Base-by-base conservation (phyloP, 768 basidiomycete genomes). In the Nidularia pulvinata region DNA sequence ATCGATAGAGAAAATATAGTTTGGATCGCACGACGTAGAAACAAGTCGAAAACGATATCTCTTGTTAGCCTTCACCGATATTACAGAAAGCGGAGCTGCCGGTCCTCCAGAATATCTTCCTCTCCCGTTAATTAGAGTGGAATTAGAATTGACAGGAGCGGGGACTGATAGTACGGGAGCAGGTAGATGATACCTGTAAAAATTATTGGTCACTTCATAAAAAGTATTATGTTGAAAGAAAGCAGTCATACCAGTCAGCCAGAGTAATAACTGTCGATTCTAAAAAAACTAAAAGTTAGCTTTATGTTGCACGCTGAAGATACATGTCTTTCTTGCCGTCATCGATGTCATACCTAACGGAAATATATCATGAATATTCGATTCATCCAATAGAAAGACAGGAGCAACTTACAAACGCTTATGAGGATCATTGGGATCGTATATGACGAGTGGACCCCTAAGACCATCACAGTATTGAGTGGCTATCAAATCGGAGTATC, bases 381-480 rank as follows among this genome's bases (percentile, higher is more conserved):
- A 16, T 7, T 2, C n/a, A 4, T 22, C 10, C 34, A 37, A 35
- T 30, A 35, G 32, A 51, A 4, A 7, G 13, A 4, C 13, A 37
- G 11, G 13, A 6, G 45, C 52, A 19, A 49, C 48, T 49, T 37
- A 57, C 56, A 58, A 35, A 11, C 5, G 13, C 11, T 25, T 51
- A 45, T 63, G 60, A 33, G 68, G 68, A 47, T 67, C 65, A 16
- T 57, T 33, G 2, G 51, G 55, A 48, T 67, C 65, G 35, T 67
- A 64, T 14, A 78, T 59, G n/a, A 79, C 63, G 32, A 78, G 13
- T 6, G 69, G 65, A 1, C 78, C 79, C 37, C 78, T 62, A 48
- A 80, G 62, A 1, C 78, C 78, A 50, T 80, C 79, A 36, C 78
- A 80, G 51, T 79, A 79, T 56, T 80, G 78, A 2, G 69, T 68